Evolutionary conservation across 2,329 filamentous ascomycete species (phyloP).

Genomic region (Fusarium camptoceras): DNA sequence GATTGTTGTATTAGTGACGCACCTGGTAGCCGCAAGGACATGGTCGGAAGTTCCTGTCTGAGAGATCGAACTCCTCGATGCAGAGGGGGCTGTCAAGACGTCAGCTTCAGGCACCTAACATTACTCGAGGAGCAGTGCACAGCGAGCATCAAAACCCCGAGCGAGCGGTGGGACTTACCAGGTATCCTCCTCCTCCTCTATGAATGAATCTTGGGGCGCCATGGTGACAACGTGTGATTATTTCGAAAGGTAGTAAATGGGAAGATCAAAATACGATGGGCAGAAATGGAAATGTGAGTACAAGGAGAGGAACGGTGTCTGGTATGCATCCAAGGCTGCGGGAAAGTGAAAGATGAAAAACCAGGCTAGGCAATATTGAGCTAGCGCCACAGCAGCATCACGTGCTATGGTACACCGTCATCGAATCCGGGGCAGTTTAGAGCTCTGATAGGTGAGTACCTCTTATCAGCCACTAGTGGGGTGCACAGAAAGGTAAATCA

Average conservation of each 20-base stretch:
- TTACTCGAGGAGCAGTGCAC: constrained; percentile 38
- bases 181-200: constrained; percentile 77
- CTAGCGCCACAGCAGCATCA: constrained; percentile 35
- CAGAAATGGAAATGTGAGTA: constrained; percentile 39
- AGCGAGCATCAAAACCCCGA: constrained; percentile 15
- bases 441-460: constrained; percentile 36
- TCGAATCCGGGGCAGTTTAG: neutral
- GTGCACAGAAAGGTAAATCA: constrained; percentile 22
- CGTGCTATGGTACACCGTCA: constrained; percentile 36
- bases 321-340: constrained; percentile 47
- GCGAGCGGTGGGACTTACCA: constrained; percentile 62
- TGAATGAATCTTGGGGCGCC: constrained; percentile 77
- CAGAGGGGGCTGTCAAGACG: constrained; percentile 82
- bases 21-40: constrained; percentile 99
- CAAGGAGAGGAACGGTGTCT: constrained; percentile 43
- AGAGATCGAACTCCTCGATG: constrained; percentile 98
- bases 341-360: constrained; percentile 48
- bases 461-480: neutral
- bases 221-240: constrained; percentile 57
- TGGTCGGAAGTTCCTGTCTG: constrained; percentile 95
- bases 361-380: constrained; percentile 38
- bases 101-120: constrained; percentile 42
- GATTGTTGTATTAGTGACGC: constrained; percentile 42
- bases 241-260: constrained; percentile 33
- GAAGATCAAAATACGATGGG: constrained; percentile 37